Percentiles rank a stretch among this genome's conserved stretches.
These are phyloP conservation scores for Cryoendolithus antarcticus DNA, from an alignment of 2,329 filamentous ascomycete species.

Conservation along the genomic window DNA sequence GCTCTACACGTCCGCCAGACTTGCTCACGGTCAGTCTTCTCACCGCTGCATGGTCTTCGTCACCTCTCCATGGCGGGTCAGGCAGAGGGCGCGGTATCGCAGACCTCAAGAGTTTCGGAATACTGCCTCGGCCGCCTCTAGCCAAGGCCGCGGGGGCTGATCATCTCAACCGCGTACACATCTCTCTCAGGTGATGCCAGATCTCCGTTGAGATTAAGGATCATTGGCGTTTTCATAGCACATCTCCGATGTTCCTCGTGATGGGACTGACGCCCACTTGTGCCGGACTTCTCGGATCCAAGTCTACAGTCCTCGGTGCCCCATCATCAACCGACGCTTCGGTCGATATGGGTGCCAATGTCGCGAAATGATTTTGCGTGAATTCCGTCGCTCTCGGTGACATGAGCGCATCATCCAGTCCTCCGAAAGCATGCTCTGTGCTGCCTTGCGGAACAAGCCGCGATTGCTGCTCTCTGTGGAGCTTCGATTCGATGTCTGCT, in stretches of 20 bases:
- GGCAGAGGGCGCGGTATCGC: too few species aligned
- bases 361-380: constrained; percentile 53
- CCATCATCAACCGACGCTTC: constrained; percentile 37
- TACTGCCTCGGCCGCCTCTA: too few species aligned
- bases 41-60: too few species aligned
- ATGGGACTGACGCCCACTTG: constrained; percentile 65
- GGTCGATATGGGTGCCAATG: constrained; percentile 18
- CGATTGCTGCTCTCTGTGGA: constrained; percentile 7
- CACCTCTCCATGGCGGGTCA: too few species aligned
- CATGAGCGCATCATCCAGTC: constrained; percentile 42
- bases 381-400: constrained; percentile 63
- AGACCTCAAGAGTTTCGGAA: too few species aligned
- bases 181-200: too few species aligned
- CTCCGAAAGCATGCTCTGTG: not conserved
- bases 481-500: constrained; percentile 18
- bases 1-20: too few species aligned
- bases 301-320: constrained; percentile 37
- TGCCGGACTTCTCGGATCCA: constrained; percentile 61
- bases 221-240: constrained; percentile 41
- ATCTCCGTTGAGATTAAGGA: too few species aligned
- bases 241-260: constrained; percentile 63
- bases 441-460: not conserved
- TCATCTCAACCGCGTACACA: too few species aligned
- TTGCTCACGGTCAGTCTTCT: too few species aligned
- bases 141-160: too few species aligned